phyloP scores from a whole-genome alignment of 306 rosid species.

The Erythrophleum fordii region DNA sequence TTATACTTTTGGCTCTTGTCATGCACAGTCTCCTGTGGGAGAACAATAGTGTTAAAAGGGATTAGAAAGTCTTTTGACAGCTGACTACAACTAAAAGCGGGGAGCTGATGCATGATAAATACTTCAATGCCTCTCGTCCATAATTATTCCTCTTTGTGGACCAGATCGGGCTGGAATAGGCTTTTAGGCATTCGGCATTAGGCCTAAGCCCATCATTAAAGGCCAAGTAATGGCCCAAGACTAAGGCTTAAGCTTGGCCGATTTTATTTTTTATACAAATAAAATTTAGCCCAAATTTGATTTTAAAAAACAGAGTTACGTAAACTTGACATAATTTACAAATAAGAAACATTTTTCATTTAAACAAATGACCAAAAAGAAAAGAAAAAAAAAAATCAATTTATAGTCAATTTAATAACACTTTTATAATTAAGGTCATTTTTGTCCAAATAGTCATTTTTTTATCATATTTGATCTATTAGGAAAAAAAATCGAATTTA shows the following conservation, averaged over 20 bases:
- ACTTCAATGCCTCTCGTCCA: neutral
- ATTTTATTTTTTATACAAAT: neutral
- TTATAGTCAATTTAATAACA: no score
- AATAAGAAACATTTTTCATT: neutral
- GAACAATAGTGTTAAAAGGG: constrained; percentile 2
- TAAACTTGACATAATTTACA: neutral
- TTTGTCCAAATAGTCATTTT: no score
- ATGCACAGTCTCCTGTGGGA: constrained; percentile 72
- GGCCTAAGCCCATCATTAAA: neutral
- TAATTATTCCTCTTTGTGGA: neutral
- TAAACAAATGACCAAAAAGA: neutral
- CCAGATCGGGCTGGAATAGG: neutral
- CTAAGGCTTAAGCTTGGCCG: neutral
- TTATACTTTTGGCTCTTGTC: constrained; percentile 87
- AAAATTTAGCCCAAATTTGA: neutral
- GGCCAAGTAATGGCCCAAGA: neutral
- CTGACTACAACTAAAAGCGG: neutral
- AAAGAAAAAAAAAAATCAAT: no score
- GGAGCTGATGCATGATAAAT: neutral
- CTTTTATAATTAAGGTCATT: no score
- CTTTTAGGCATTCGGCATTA: neutral
- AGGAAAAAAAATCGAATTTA: no score
- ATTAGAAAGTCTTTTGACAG: neutral
- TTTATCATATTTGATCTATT: no score
- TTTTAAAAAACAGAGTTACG: neutral